Percentiles rank a stretch among this genome's conserved stretches.
phyloP scores from a whole-genome alignment of 371 early-diverging fungal genomes.

The Mucor mucedo region DNA sequence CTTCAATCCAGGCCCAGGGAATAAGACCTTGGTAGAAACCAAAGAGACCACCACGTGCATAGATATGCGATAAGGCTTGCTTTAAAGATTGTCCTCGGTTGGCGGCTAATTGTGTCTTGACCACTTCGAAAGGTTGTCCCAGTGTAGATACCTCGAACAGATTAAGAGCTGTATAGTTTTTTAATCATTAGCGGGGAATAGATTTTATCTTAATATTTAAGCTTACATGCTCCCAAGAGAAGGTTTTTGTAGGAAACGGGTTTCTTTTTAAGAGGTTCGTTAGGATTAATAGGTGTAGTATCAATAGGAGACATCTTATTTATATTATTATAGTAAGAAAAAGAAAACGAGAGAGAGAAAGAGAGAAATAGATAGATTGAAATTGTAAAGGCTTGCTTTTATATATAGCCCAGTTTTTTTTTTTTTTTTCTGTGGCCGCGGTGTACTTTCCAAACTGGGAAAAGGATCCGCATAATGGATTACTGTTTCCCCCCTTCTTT shows the following conservation, averaged over 20 bases:
- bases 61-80: slow-evolving; percentile 68
- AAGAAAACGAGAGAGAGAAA: neutral
- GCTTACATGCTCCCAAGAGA: slow-evolving; percentile 66
- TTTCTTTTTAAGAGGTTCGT: slow-evolving; percentile 58
- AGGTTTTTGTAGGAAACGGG: slow-evolving; percentile 68
- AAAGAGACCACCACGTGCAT: slow-evolving; percentile 77
- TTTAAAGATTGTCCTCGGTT: slow-evolving; percentile 78
- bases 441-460: slow-evolving; percentile 26
- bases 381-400: neutral
- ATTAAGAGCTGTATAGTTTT: slow-evolving; percentile 52
- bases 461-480: slow-evolving; percentile 30
- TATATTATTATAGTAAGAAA: neutral
- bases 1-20: slow-evolving; percentile 94
- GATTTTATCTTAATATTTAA: too few species aligned
- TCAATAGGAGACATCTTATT: slow-evolving; percentile 25
- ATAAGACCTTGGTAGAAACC: slow-evolving; percentile 86
- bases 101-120: slow-evolving; percentile 90
- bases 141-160: slow-evolving; percentile 87
- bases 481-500: slow-evolving; percentile 1
- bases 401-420: neutral
- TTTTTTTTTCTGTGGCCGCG: slow-evolving; percentile 17
- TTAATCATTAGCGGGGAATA: too few species aligned
- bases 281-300: slow-evolving; percentile 38
- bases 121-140: slow-evolving; percentile 91
- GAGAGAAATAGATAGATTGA: neutral